Evolutionary conservation across 2,329 filamentous ascomycete genomes (phyloP).

Genomic region (Ophiocordyceps sinensis): DNA sequence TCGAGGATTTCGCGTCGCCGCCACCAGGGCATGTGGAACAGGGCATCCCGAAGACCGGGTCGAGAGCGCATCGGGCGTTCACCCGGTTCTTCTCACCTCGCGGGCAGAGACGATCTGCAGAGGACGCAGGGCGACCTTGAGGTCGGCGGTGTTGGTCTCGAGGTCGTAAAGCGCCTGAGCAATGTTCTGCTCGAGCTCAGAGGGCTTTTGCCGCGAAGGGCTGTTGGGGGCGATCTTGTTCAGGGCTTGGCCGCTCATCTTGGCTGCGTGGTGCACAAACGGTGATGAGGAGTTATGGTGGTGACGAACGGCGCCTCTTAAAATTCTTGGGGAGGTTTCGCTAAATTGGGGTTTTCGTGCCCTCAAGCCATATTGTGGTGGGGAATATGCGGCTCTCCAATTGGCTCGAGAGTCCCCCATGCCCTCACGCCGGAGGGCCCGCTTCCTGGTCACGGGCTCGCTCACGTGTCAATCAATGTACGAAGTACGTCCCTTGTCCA

Average conservation of each 20-base stretch:
- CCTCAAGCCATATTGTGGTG: slow-evolving; percentile 8
- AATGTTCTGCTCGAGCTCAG: slow-evolving; percentile 94
- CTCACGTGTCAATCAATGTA: no score
- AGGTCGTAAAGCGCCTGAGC: slow-evolving; percentile 96
- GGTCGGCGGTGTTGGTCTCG: slow-evolving; percentile 97
- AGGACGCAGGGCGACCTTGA: slow-evolving; percentile 90
- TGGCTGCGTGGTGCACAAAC: slow-evolving; percentile 29
- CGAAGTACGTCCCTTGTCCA: no score
- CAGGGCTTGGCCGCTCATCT: slow-evolving; percentile 55
- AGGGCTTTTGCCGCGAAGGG: slow-evolving; percentile 89
- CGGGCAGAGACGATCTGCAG: slow-evolving; percentile 98
- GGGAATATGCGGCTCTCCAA: no score
- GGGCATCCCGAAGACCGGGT: slow-evolving; percentile 14
- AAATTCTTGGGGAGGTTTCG: slow-evolving; percentile 19
- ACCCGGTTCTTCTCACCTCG: slow-evolving; percentile 65
- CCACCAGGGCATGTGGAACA: slow-evolving; percentile 25
- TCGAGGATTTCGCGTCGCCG: slow-evolving; percentile 10
- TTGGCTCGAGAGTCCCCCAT: no score
- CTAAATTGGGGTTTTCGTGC: slow-evolving; percentile 29
- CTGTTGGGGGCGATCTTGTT: slow-evolving; percentile 99
- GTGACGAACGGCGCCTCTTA: slow-evolving; percentile 10
- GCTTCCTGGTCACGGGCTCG: no score
- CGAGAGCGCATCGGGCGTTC: neutral
- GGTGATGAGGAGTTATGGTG: slow-evolving; percentile 13
- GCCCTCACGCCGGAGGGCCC: no score